These are phyloP conservation scores for Nakazawaea ishiwadae DNA, from an alignment of 805 yeast genomes.

Conservation along the genomic window DNA sequence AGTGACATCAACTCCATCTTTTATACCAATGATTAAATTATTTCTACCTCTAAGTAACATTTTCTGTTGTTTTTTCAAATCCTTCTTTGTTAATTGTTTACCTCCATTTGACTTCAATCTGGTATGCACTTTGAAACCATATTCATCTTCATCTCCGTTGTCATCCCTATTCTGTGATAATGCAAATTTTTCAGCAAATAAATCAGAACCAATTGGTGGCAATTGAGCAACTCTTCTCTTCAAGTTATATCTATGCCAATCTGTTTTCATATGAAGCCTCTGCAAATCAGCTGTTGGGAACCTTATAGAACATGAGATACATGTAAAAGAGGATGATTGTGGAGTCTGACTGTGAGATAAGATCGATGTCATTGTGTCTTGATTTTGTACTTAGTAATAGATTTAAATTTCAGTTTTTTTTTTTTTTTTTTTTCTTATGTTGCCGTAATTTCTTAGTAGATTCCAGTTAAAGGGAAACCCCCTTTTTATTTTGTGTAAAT, in stretches of 20 bases:
- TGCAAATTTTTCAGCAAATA: constrained; percentile 31
- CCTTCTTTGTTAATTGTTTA: constrained; percentile 37
- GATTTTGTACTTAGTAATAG: too few species aligned
- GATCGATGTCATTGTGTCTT: background rate
- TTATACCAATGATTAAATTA: constrained; percentile 8
- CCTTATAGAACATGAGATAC: constrained; percentile 83
- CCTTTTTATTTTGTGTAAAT: background rate
- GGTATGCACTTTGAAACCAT: constrained; percentile 41
- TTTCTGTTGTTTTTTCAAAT: constrained; percentile 24
- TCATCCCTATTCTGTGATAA: constrained; percentile 11
- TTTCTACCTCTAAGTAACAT: constrained; percentile 24
- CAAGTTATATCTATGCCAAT: constrained; percentile 96
- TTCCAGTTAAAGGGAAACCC: background rate
- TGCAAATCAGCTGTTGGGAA: constrained; percentile 83
- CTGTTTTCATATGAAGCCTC: constrained; percentile 92
- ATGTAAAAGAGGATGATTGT: constrained; percentile 42
- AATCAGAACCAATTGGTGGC: constrained; percentile 65
- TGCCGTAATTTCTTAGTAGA: background rate
- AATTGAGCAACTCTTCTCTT: constrained; percentile 87
- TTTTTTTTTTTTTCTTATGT: background rate
- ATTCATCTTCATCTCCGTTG: constrained; percentile 52
- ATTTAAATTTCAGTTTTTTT: background rate
- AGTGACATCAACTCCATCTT: constrained; percentile 7
- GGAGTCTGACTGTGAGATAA: constrained; percentile 27
- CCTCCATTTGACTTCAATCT: constrained; percentile 21